Evolutionary conservation across 441 rosid species (phyloP).

Genomic region (Flueggea neowawraea): DNA sequence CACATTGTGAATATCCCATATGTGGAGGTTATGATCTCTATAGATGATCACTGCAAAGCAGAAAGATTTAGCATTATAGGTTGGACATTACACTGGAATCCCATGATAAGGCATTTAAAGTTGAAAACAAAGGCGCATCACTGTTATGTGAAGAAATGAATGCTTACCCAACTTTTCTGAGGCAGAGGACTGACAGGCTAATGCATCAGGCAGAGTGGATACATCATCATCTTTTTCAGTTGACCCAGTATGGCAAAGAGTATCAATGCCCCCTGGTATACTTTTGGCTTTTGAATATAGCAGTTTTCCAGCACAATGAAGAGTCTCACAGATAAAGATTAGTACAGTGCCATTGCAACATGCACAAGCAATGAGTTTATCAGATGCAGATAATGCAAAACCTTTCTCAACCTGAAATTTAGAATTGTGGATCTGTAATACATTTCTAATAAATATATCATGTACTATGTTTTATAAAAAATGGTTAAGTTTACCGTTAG

Average conservation of each 20-base stretch:
- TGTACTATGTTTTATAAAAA: background rate
- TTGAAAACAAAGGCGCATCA: slow-evolving; percentile 6
- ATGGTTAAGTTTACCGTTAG: slow-evolving; percentile 45
- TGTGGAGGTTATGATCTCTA: slow-evolving; percentile 67
- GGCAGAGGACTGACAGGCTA: slow-evolving; percentile 81
- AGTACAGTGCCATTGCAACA: slow-evolving; percentile 68
- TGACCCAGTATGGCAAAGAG: slow-evolving; percentile 9
- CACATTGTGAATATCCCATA: slow-evolving; percentile 72
- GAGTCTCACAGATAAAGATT: slow-evolving; percentile 41
- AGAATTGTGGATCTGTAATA: slow-evolving; percentile 9
- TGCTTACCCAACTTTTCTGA: slow-evolving; percentile 62
- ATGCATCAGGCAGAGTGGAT: slow-evolving; percentile 56
- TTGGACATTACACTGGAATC: too few relatives aligned
- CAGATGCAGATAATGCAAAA: slow-evolving; percentile 68
- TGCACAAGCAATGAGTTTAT: slow-evolving; percentile 75
- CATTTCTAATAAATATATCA: background rate
- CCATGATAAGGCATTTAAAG: slow-evolving; percentile 3
- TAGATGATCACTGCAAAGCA: slow-evolving; percentile 67
- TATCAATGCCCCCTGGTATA: slow-evolving; percentile 24
- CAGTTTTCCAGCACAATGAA: slow-evolving; percentile 46
- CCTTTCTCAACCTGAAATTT: slow-evolving; percentile 71
- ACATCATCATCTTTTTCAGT: slow-evolving; percentile 24
- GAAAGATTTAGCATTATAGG: slow-evolving; percentile 9
- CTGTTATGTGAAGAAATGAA: slow-evolving; percentile 8
- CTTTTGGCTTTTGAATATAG: slow-evolving; percentile 53